Base-by-base conservation (phyloP, 2,329 filamentous ascomycete genomes). In the Alternaria solani region DNA sequence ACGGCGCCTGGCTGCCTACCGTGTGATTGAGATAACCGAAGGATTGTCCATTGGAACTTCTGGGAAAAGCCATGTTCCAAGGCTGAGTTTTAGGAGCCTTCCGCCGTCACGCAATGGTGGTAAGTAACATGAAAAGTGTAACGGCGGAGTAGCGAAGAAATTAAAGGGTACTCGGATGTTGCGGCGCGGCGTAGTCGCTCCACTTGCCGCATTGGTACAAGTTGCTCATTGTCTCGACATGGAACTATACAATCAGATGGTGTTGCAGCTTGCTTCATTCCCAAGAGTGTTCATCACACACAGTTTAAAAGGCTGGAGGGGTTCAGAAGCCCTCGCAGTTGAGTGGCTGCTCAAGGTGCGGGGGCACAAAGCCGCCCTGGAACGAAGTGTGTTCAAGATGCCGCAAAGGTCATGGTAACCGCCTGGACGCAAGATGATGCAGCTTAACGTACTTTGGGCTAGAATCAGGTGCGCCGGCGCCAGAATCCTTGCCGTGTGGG, bases 341-440 rank as follows among this genome's bases (percentile, higher is more conserved):
- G 20, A 8, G 12, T 9, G n/a, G 53, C 32, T 49, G 44, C 26
- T 55, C 18, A 18, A 46, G 32, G n/a, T 38, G 28, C 52, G n/a
- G 32, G 12, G n/a, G 30, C 30, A 25, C 11, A 44, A 41, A 28
- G 32, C 34, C 23, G 28, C 23, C 30, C 20, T 57, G 46, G 14
- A 26, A 18, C 39, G n/a, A 36, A 34, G 30, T 20, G 36, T 20
- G 26, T 36, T 34, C 44, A 30, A 14, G 36, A 32, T 43, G 28
- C n/a, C 16, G 30, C 36, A 34, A 41, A 51, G 51, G 30, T 42
- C 36, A 36, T 48, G 25, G 46, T 48, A 38, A 26, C 41, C 34
- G 52, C 42, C 41, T n/a, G 43, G 36, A 54, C 58, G 55, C 55
- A 56, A 58, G 61, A 64, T 64, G 25, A 58, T 62, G 61, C 51